Evolutionary conservation across 2,329 filamentous ascomycete species (phyloP), one percentile per base, ranked within the genome.

Genomic region (Beauveria sp.): DNA sequence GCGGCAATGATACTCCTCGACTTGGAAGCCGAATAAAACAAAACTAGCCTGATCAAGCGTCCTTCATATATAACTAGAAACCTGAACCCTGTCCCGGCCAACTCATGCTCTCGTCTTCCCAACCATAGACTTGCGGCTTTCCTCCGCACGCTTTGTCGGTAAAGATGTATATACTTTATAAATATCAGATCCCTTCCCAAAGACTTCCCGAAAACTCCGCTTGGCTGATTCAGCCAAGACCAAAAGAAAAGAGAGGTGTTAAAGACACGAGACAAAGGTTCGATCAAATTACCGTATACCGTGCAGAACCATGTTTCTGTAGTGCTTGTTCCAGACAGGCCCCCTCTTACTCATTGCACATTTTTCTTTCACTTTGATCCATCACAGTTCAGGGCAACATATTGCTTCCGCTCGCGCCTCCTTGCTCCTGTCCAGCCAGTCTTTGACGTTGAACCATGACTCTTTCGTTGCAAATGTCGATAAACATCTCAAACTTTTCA

Each of bases 381-480:
- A 24, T 28, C 26, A 6, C 20, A 26, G 5, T 24, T 55, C 28
- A 60, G 1, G 58, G 50, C 14, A 18, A 50, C 30, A 24, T 14
- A 20, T 58, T 58, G 40, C 55, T 53, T 28, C 54, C 55, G 8
- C 55, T 41, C 10, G 48, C 55, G n/a, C 34, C 28, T 6, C 50
- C 40, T 22, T 46, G 71, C 55, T 71, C 71, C 28, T 63, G 57
- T 28, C 67, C 67, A 30, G 69, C 71, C 16, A 87, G 74, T 63
- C 80, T 77, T 67, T 84, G 80, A 55, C 84, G 75, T 70, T 85
- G 83, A 58, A 86, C 76, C 77, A 87, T 87, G 63, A 87, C 84
- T 55, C 85, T 76, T 69, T 86, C 79, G 66, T 88, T 88, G 69
- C 84, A 87, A 59, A 88, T 86, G 70, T 88, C 85, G 67, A 88